Conservation (phyloP, 352 stramenopile genomes). For the Aphanomyces cochlioides region DNA sequence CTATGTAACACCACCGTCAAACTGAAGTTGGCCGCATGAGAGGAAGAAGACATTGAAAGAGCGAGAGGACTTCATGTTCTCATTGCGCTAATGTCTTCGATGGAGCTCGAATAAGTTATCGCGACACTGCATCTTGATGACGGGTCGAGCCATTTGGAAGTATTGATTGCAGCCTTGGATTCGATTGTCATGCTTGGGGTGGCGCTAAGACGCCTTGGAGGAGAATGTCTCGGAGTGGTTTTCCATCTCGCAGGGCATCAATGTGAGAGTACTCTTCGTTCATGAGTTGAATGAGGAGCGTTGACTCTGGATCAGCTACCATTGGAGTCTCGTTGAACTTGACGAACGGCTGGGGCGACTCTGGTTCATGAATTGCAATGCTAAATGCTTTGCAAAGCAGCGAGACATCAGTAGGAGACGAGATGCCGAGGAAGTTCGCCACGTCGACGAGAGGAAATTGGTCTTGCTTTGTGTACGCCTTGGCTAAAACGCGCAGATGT, state of each 20-base stretch:
- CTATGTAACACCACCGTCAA: too few species aligned
- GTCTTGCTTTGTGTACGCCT: conserved; percentile 30
- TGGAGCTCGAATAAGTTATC: too few species aligned
- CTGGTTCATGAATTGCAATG: neutral
- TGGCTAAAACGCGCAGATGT: conserved; percentile 14
- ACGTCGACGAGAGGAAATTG: conserved; percentile 21
- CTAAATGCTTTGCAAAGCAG: neutral
- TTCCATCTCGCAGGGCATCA: neutral
- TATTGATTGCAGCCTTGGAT: too few species aligned
- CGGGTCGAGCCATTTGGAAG: too few species aligned
- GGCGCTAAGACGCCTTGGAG: neutral
- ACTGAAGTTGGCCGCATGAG: too few species aligned
- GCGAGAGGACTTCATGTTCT: too few species aligned
- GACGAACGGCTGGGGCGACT: conserved; percentile 18
- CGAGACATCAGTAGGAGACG: neutral
- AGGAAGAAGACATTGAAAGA: too few species aligned
- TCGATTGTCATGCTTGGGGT: too few species aligned
- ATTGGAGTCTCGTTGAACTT: conserved; percentile 27
- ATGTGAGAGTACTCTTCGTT: conserved; percentile 11
- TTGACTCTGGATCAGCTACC: neutral
- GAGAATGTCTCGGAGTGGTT: neutral
- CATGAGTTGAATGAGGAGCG: neutral
- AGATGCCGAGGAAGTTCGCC: neutral
- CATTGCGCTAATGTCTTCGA: too few species aligned
- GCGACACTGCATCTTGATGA: too few species aligned